Evolutionary conservation across 78 protist genomes (phyloP).

Genomic region (Planoprotostelium fungivorum): DNA sequence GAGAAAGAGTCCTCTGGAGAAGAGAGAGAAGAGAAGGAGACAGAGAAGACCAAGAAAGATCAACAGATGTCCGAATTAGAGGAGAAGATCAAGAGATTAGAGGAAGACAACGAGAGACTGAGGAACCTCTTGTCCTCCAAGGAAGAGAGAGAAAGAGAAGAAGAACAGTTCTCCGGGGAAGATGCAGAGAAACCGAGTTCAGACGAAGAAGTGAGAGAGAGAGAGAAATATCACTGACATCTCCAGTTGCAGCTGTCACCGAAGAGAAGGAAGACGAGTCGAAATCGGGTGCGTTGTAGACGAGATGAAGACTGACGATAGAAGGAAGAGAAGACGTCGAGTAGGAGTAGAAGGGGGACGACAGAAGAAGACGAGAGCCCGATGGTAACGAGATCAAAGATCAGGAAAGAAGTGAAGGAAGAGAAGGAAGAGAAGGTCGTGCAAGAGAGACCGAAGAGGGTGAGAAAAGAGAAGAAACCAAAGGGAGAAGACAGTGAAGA

Average conservation of each 20-base stretch:
- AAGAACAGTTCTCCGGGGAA: no score
- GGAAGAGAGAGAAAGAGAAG: not conserved
- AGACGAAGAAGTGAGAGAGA: not conserved
- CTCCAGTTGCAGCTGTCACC: no score
- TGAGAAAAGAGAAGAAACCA: not conserved
- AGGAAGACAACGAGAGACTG: not conserved
- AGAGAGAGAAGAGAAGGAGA: not conserved
- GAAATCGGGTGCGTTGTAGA: no score
- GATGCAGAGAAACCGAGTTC: not conserved
- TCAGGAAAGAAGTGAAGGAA: not conserved
- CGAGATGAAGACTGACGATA: not conserved
- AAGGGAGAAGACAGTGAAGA: not conserved
- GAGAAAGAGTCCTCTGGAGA: not conserved
- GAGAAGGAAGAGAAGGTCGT: no score
- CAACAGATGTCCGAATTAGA: not conserved
- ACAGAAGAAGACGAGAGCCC: not conserved
- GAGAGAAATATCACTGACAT: no score
- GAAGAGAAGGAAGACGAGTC: no score
- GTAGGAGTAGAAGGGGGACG: not conserved
- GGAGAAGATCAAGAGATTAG: not conserved
- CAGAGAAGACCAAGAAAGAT: not conserved
- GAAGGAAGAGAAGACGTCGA: not conserved
- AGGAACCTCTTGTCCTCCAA: not conserved
- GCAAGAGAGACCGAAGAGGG: not conserved
- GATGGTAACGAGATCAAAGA: not conserved